Percentiles rank a stretch among this genome's conserved stretches.
These are phyloP conservation scores for Yarrowia bubula DNA, from an alignment of 805 yeast species.

Conservation along the genomic window DNA sequence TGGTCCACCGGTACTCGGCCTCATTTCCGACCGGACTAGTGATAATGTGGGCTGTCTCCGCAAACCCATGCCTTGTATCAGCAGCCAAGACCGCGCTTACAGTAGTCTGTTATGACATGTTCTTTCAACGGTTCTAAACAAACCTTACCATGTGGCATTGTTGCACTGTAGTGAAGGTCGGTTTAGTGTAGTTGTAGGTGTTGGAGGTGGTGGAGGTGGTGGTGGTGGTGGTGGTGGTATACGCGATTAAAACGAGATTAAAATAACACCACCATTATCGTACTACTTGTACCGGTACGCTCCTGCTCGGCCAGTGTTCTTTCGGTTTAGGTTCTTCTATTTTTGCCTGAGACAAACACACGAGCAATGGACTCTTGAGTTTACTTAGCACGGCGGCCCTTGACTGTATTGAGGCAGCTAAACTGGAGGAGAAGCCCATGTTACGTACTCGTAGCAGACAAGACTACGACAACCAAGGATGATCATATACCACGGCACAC, in stretches of 20 bases:
- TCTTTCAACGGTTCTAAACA: constrained; percentile 10
- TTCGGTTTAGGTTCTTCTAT: background rate
- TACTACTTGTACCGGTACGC: too few relatives aligned
- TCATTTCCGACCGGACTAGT: too few relatives aligned
- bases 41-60: background rate
- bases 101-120: constrained; percentile 15
- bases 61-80: background rate
- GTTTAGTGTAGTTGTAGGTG: background rate
- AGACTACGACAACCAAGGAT: too few relatives aligned
- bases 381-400: background rate
- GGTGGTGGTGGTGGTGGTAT: background rate
- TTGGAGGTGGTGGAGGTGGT: background rate
- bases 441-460: too few relatives aligned
- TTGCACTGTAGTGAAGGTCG: background rate
- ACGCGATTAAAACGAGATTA: too few relatives aligned
- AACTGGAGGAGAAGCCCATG: too few relatives aligned
- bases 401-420: background rate
- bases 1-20: too few relatives aligned
- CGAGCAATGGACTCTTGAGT: background rate
- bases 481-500: too few relatives aligned
- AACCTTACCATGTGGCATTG: background rate
- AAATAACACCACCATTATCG: too few relatives aligned
- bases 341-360: constrained; percentile 1
- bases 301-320: too few relatives aligned
- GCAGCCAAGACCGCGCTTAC: constrained; percentile 18